These are phyloP conservation scores for Flueggea neowawraea DNA, from an alignment of 441 rosid species.

Conservation along the genomic window DNA sequence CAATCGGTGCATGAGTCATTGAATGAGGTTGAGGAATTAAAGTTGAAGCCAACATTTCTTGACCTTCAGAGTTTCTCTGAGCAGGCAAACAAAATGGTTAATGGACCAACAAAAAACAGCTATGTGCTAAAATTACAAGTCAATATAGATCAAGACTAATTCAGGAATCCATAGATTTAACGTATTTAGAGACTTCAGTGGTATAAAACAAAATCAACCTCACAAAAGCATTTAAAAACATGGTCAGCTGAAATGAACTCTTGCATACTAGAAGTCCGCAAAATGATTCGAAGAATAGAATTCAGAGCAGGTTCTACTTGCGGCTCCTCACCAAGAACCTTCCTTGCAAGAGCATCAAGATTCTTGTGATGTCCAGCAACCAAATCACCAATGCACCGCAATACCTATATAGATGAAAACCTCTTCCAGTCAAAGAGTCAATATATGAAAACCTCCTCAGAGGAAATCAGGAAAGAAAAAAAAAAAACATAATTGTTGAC, in stretches of 20 bases:
- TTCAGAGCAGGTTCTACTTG: constrained; percentile 93
- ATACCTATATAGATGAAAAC: constrained; percentile 52
- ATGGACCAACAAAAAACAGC: not conserved
- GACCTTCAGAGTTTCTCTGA: constrained; percentile 88
- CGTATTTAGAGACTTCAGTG: constrained; percentile 3
- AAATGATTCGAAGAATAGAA: constrained; percentile 86
- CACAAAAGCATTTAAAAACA: constrained; percentile 87
- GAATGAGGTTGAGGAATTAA: constrained; percentile 88
- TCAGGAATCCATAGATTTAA: not conserved
- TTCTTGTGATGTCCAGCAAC: constrained; percentile 76
- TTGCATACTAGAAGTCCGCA: constrained; percentile 81
- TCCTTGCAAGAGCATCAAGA: constrained; percentile 76
- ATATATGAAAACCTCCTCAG: constrained; percentile 5
- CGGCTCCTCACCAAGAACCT: constrained; percentile 90
- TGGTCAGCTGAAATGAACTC: constrained; percentile 94
- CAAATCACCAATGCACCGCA: constrained; percentile 82
- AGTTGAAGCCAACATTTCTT: constrained; percentile 87
- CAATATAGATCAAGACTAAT: too few relatives aligned
- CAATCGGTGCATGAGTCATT: constrained; percentile 55
- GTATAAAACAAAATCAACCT: constrained; percentile 44
- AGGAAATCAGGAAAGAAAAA: constrained; percentile 10
- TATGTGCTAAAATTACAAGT: not conserved
- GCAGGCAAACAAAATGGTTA: constrained; percentile 8
- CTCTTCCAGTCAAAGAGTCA: not conserved
- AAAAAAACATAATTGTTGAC: constrained; percentile 3